Base-by-base conservation (phyloP, 2,329 filamentous ascomycete genomes). In the Aspergillus pseudoviridinutans region DNA sequence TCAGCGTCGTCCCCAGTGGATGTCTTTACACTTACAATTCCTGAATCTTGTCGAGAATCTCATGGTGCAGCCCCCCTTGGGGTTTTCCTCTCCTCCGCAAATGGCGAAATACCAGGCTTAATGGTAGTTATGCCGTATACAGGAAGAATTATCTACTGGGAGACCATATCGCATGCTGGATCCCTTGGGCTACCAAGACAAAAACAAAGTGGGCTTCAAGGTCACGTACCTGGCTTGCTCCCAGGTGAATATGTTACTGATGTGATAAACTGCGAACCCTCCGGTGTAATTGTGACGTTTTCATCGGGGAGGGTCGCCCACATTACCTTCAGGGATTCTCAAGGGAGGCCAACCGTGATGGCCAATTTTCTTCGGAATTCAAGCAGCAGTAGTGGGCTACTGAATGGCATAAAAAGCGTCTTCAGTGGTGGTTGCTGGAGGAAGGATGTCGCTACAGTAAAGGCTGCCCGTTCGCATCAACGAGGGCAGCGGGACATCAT, bases 91-190 rank as follows among this genome's bases (percentile, higher is more conserved):
- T 88, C 90, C 0, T 87, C 89, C 51, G 89, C 90, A 4, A 87
- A 89, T 4, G 86, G 85, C n/a, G 85, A 86, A 51, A 90, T 96
- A 65, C 89, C 92, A 35, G 94, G 94, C 2, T 82, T 99, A 41
- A 85, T 99, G 28, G 84, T 97, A 41, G 82, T 97, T 41, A 90
- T 93, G 78, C 90, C 93, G 12, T 85, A 84, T 20, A 92, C 83
- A 51, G 94, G 94, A 53, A 92, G 88, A 73, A 86, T 97, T 53
- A 87, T 91, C 49, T 97, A 94, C 74, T 97, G 94, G 92, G 94
- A 97, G 72, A 95, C 91, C 42, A 90, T 97, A 61, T 92, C 93
- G 56, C 92, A 87, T 72, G 92, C 91, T 9, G 90, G 92, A 42
- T 91, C 91, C 0, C 82, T 95, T 55, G 90, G 90, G 61, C 84